Conservation (phyloP, 2,329 filamentous ascomycete genomes). For the Alternaria postmessia region DNA sequence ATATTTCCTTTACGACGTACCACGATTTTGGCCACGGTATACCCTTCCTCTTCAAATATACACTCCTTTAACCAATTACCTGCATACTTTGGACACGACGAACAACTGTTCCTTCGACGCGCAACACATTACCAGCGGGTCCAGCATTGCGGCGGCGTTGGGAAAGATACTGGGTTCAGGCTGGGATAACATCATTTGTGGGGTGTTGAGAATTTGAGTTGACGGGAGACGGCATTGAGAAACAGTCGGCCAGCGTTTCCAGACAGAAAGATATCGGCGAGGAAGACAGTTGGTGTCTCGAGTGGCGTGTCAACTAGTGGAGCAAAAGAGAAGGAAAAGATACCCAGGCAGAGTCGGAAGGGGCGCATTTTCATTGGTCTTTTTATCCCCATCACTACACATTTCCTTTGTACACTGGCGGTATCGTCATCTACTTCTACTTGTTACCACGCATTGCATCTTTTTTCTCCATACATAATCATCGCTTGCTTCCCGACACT, state of each 20-base stretch:
- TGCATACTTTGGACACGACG: slow-evolving; percentile 19
- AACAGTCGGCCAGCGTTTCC: slow-evolving; percentile 17
- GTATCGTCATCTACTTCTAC: slow-evolving; percentile 1
- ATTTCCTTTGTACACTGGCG: slow-evolving; percentile 16
- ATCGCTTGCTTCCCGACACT: slow-evolving; percentile 5
- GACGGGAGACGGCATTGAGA: slow-evolving; percentile 17
- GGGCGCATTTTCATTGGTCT: slow-evolving; percentile 13
- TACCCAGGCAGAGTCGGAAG: slow-evolving; percentile 16
- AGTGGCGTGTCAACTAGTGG: slow-evolving; percentile 7
- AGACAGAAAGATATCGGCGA: background rate
- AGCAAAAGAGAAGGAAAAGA: slow-evolving; percentile 16
- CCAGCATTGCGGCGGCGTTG: slow-evolving; percentile 33
- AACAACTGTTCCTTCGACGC: slow-evolving; percentile 7
- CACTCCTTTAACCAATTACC: slow-evolving; percentile 22
- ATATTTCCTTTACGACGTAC: slow-evolving; percentile 39
- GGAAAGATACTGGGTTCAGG: slow-evolving; percentile 22
- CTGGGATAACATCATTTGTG: slow-evolving; percentile 25
- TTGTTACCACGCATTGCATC: slow-evolving; percentile 6
- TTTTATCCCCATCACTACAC: slow-evolving; percentile 1
- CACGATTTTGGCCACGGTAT: slow-evolving; percentile 39
- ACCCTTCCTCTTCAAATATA: slow-evolving; percentile 32
- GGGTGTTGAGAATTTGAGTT: slow-evolving; percentile 20
- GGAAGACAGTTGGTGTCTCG: slow-evolving; percentile 9
- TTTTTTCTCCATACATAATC: slow-evolving; percentile 6
- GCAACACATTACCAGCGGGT: slow-evolving; percentile 15